Evolutionary conservation across 257 asterid genomes (phyloP), one percentile per base, ranked within the genome.

Genomic region (Knoxia roxburghii): DNA sequence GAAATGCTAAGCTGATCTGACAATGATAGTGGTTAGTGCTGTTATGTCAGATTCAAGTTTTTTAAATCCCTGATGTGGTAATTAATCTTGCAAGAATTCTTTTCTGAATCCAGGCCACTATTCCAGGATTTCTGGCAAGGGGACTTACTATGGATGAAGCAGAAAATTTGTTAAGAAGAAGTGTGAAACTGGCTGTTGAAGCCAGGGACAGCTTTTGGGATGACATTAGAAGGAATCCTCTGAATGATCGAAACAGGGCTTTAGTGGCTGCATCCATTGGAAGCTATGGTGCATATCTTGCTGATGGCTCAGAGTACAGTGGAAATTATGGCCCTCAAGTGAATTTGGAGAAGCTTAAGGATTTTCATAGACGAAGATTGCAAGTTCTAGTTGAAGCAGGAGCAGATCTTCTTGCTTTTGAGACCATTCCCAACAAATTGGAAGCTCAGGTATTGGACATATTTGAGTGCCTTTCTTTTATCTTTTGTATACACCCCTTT

Each of bases 241-340:
- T 73, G 35, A 74, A 84, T 43, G 74, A 57, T 30, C 76, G 81
- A 73, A 82, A 80, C 73, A 71, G 84, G 81, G 94, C 95, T 59
- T 70, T 87, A 6, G 89, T 90, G 68, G 97, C 95, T 35, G 95
- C 95, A 65, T 90, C 97, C 30, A 81, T 90, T 61, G 97, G 97
- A 73, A 87, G 97, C 81, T 90, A 86, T 61, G 97, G 97, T 63
- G 95, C 95, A 12, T 90, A 82, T 77, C 94, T 90, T 70, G 91
- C 95, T 0, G 91, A 90, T 82, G 97, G 97, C n/a, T 90, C 97
- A n/a, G 95, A 90, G 65, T 90, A 87, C 86, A 90, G 97, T 67
- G 97, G 97, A 58, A 73, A 81, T 2, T 90, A 86, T 68, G 95
- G 95, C 43, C 68, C 80, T 0, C 6, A 41, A 9, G 85, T 86